Conservation (phyloP, 768 basidiomycete species). For the Lactarius sp. region DNA sequence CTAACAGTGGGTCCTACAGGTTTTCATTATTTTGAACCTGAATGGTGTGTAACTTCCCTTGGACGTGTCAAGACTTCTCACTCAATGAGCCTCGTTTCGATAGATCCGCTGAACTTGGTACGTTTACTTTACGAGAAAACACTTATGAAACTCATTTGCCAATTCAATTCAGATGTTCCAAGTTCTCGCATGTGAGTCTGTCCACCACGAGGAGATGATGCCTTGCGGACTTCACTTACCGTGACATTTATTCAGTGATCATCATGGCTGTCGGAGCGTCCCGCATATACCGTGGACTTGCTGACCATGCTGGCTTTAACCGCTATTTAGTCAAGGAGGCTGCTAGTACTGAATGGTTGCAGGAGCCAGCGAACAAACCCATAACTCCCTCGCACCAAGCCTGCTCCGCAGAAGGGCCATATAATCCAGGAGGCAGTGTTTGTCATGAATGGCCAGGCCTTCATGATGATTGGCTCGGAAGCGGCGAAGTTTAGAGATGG, state of each 20-base stretch:
- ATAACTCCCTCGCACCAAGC: neutral
- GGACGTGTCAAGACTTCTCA: neutral
- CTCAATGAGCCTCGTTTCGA: neutral
- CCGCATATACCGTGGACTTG: slow-evolving; percentile 20
- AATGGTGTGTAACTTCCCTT: slow-evolving; percentile 12
- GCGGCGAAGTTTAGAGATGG: neutral
- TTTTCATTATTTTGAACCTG: slow-evolving; percentile 18
- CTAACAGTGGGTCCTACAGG: neutral
- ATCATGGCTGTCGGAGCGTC: slow-evolving; percentile 13
- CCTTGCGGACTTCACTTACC: neutral
- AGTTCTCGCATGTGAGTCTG: slow-evolving; percentile 4
- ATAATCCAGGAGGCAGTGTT: neutral
- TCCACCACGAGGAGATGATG: neutral
- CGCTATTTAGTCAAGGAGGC: neutral
- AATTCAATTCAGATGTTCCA: slow-evolving; percentile 13
- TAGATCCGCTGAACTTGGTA: slow-evolving; percentile 21
- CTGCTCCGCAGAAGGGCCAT: neutral
- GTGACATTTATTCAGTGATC: slow-evolving; percentile 5
- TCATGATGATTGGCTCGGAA: neutral
- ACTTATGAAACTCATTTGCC: neutral
- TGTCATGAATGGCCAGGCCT: neutral
- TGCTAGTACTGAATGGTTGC: neutral
- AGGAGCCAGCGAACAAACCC: neutral
- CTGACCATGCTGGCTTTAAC: neutral
- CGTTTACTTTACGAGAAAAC: neutral